Evolutionary conservation across 2,329 filamentous ascomycete species (phyloP).

Genomic region (Pyrenophora seminiperda): DNA sequence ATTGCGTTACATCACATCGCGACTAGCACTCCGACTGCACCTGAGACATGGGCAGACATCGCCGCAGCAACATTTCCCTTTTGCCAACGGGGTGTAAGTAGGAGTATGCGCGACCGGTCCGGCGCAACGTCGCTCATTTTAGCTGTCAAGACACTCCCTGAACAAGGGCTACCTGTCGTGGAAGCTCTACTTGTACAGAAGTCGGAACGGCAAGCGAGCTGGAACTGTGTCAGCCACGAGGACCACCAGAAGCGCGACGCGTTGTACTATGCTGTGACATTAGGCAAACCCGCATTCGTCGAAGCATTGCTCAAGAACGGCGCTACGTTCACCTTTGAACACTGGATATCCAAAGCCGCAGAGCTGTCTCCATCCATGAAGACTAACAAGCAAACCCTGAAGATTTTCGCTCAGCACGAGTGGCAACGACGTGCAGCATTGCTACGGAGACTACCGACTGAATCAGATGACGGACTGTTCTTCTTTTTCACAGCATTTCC

Average conservation of each 20-base stretch:
- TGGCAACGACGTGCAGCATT: conserved; percentile 29
- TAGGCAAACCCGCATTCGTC: conserved; percentile 35
- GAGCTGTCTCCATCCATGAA: conserved; percentile 13
- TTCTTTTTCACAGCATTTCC: conserved; percentile 28
- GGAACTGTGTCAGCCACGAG: conserved; percentile 41
- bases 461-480: conserved; percentile 5
- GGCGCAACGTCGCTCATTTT: conserved; percentile 44
- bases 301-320: conserved; percentile 33
- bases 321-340: conserved; percentile 32
- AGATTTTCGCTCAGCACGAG: conserved; percentile 34
- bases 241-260: conserved; percentile 37
- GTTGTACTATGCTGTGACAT: conserved; percentile 35
- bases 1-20: conserved; percentile 43
- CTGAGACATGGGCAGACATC: conserved; percentile 37
- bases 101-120: conserved; percentile 40
- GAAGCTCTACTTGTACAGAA: conserved; percentile 32
- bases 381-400: conserved; percentile 25
- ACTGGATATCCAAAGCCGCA: conserved; percentile 28
- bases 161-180: conserved; percentile 36
- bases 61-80: conserved; percentile 30
- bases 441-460: conserved; percentile 25
- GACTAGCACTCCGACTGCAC: conserved; percentile 25
- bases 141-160: conserved; percentile 36
- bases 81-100: conserved; percentile 39
- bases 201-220: conserved; percentile 21